Base-by-base conservation (phyloP, 352 stramenopile genomes). In the Phytophthora pluvialis region DNA sequence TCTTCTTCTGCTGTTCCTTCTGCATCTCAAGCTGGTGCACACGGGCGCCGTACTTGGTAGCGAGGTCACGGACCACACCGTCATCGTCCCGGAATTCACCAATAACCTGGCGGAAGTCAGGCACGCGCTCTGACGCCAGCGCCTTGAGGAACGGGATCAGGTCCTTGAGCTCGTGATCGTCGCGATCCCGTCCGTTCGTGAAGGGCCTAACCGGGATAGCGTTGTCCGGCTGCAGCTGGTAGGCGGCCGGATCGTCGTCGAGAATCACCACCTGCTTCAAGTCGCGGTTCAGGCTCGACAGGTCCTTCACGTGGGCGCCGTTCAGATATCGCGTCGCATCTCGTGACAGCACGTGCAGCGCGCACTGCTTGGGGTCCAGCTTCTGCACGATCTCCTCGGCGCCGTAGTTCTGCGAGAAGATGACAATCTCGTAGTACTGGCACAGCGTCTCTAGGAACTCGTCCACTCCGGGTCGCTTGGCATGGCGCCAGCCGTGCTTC, bases 341-440 rank as follows among this genome's bases (percentile, higher is more conserved):
- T 42, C 88, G 84, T 7, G 75, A 90, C n/a, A 96, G 73, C 8
- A 91, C 45, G 64, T 96, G 88, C n/a, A 96, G 72, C 15, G 82
- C 86, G 26, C 81, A 90, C 71, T 89, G 82, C 76, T 96, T 93
- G 5, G 78, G 84, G 53, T 96, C 86, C 40, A 96, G 72, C 65
- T 93, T 93, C 56, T 66, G 57, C 44, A 94, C 77, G 42, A 94
- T 83, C 53, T 94, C 86, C 52, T 96, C 88, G 1, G 83, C 86
- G 45, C 90, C 80, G 45, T 81, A 88, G 70, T 96, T 92, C 60
- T 91, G 84, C 8, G 88, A 94, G 61, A 94, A 96, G 46, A 96
- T 88, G 0, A 96, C 88, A 51, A 94, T 94, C 60, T 96, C 88
- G 39, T 94, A 96, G 63, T 94, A 93, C 73, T 93, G 88, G 32